These are phyloP conservation scores for Flaveria brownii DNA, from an alignment of 129 eudicot genomes.

Conservation along the genomic window DNA sequence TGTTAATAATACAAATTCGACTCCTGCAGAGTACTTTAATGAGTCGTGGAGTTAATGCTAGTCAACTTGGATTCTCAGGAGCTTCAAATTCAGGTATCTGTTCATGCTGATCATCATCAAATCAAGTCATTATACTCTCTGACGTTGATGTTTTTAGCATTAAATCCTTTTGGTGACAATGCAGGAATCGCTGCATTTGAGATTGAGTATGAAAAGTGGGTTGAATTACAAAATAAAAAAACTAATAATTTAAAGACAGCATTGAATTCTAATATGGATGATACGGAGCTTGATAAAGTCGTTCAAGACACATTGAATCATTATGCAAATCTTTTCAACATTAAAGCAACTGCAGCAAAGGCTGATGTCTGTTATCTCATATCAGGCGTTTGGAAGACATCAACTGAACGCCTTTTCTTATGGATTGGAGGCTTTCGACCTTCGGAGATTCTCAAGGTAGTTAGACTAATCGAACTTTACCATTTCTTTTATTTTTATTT, in stretches of 20 bases:
- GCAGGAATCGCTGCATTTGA: conserved; percentile 75
- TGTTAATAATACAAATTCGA: neutral
- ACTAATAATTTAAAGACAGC: conserved; percentile 55
- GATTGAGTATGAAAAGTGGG: conserved; percentile 72
- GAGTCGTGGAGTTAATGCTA: conserved; percentile 68
- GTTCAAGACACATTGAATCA: conserved; percentile 61
- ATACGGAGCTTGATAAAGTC: conserved; percentile 51
- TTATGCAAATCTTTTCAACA: conserved; percentile 63
- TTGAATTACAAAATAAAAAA: conserved; percentile 71
- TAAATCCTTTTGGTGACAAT: conserved; percentile 15
- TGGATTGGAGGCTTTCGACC: conserved; percentile 99
- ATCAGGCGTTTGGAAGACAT: conserved; percentile 91
- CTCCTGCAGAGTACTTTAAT: conserved; percentile 57
- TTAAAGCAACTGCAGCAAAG: conserved; percentile 79
- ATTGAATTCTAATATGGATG: conserved; percentile 53
- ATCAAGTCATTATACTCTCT: conserved; percentile 6
- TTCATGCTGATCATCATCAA: neutral
- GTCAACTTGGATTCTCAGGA: conserved; percentile 54
- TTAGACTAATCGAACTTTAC: neutral
- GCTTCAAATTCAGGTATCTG: conserved; percentile 65
- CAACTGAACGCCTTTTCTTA: conserved; percentile 81
- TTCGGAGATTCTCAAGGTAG: conserved; percentile 85
- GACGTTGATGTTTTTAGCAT: neutral
- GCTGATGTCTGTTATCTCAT: conserved; percentile 85
- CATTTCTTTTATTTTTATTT: neutral